phyloP scores from a whole-genome alignment of 176 grass and related monocot species.

The Carex myosuroides region DNA sequence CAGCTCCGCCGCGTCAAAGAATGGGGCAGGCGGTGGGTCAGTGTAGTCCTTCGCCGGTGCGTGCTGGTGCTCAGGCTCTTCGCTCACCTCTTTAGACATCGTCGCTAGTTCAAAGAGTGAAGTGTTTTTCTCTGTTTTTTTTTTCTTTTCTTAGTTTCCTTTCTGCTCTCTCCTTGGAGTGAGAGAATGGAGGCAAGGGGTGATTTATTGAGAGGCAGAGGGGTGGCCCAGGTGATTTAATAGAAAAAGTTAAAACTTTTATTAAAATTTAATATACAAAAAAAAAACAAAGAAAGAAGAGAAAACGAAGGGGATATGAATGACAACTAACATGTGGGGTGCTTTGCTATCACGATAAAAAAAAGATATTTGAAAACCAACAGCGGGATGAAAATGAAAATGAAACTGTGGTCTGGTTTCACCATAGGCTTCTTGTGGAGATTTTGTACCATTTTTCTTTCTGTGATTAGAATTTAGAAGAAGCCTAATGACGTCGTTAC shows the following conservation, averaged over 20 bases:
- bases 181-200: neutral
- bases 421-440: neutral
- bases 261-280: neutral
- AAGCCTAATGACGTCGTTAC: neutral
- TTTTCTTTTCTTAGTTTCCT: neutral
- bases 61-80: constrained; percentile 11
- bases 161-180: neutral
- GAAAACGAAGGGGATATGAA: constrained; percentile 7
- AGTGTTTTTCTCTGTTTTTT: neutral
- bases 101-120: neutral
- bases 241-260: constrained; percentile 2
- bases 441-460: neutral
- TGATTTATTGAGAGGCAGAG: constrained; percentile 18
- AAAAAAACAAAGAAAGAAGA: neutral
- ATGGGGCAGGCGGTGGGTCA: constrained; percentile 6
- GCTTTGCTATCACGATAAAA: neutral
- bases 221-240: neutral
- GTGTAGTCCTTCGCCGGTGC: constrained; percentile 17
- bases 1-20: constrained; percentile 2
- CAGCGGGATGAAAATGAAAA: neutral
- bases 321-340: constrained; percentile 20
- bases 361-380: neutral
- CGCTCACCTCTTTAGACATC: constrained; percentile 19
- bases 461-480: neutral
- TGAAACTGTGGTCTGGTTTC: neutral